Conservation (phyloP, 768 basidiomycete genomes). For the Guyanaporus albipodus region DNA sequence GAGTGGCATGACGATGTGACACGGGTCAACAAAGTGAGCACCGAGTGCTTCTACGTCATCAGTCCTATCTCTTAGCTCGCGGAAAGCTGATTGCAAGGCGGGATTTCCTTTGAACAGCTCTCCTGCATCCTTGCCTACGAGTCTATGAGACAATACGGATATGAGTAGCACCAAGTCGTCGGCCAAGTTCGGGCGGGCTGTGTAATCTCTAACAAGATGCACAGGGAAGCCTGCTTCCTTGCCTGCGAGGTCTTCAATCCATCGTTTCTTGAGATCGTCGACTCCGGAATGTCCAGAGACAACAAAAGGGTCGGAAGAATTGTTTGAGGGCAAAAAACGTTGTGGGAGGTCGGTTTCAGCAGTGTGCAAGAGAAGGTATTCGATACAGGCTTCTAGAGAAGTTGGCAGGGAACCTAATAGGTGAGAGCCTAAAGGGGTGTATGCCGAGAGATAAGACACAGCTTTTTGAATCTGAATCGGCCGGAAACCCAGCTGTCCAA, state of each 20-base stretch:
- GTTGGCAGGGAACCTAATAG: conserved; percentile 56
- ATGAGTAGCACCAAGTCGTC: conserved; percentile 55
- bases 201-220: conserved; percentile 58
- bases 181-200: conserved; percentile 34
- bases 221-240: conserved; percentile 84
- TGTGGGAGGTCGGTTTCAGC: conserved; percentile 86
- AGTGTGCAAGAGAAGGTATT: conserved; percentile 77
- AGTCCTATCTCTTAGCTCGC: conserved; percentile 11
- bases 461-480: conserved; percentile 48
- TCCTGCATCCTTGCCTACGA: conserved; percentile 44
- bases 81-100: conserved; percentile 11
- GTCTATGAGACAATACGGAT: conserved; percentile 47
- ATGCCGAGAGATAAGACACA: conserved; percentile 50
- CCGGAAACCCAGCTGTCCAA: conserved; percentile 66
- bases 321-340: conserved; percentile 59
- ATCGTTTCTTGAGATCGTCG: conserved; percentile 64
- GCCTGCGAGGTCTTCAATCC: conserved; percentile 75
- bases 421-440: conserved; percentile 56
- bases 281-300: conserved; percentile 59
- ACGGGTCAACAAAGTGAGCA: conserved; percentile 43
- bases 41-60: conserved; percentile 56
- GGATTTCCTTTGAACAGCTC: conserved; percentile 34
- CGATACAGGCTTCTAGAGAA: conserved; percentile 74
- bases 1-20: conserved; percentile 56
- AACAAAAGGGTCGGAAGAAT: conserved; percentile 68